phyloP scores from a whole-genome alignment of 306 rosid genomes.

The Inga leiocalycina region DNA sequence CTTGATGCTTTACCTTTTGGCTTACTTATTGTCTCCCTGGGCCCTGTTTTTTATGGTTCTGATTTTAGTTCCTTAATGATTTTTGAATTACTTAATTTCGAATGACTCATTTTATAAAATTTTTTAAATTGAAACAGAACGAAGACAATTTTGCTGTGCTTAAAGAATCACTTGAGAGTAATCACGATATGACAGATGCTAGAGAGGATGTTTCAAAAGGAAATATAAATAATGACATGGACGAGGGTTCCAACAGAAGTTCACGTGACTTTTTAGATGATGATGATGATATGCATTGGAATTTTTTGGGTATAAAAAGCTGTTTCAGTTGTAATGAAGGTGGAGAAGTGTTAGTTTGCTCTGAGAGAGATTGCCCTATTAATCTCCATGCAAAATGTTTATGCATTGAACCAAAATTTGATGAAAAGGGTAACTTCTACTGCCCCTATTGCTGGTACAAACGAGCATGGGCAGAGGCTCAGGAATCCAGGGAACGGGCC shows the following conservation, averaged over 20 bases:
- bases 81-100: not conserved
- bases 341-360: constrained; percentile 49
- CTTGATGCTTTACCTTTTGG: not conserved
- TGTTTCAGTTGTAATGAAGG: constrained; percentile 56
- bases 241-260: not conserved
- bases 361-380: constrained; percentile 57
- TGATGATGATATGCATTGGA: constrained; percentile 19
- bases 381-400: constrained; percentile 58
- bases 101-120: not conserved
- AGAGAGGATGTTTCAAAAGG: not conserved
- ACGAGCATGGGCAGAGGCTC: constrained; percentile 31
- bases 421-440: constrained; percentile 54
- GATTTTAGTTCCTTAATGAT: not conserved
- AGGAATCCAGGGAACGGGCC: constrained; percentile 41
- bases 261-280: not conserved
- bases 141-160: not conserved
- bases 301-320: constrained; percentile 27
- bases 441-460: constrained; percentile 76
- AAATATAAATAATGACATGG: not conserved
- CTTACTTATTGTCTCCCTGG: not conserved
- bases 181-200: not conserved
- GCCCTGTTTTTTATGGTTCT: not conserved
- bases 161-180: not conserved
- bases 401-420: constrained; percentile 56
- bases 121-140: constrained; percentile 15